Base-by-base conservation (phyloP, 2,329 filamentous ascomycete genomes). In the Colletotrichum tropicicola region DNA sequence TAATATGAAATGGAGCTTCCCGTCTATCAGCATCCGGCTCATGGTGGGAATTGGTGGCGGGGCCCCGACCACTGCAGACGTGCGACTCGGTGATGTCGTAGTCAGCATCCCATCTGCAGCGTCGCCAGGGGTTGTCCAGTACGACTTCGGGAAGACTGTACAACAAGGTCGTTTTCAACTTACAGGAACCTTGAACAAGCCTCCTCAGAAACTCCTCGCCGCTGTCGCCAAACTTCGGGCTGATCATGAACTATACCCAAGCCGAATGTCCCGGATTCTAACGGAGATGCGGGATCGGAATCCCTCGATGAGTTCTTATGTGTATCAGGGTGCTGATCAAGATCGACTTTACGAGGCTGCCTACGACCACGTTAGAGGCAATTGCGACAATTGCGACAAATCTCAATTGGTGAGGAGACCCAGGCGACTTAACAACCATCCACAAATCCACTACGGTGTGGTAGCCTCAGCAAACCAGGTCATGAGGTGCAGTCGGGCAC, bases 21-120 rank as follows among this genome's bases (percentile, higher is more conserved):
- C 61, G 1, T 54, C 21, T 0, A 56, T 70, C 3, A 37, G 10
- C 0, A 32, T 68, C 8, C 35, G 64, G 6, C 44, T 72, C 9
- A 69, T 74, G 52, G 73, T 76, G 12, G 73, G 74, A 1, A 73
- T 75, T 1, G 74, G 73, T 3, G 73, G 73, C 8, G 73, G 72
- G 32, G 69, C 10, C 1, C 57, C 58, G 9, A 17, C 6, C 21
- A 65, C 71, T 10, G 53, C 75, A 13, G 77, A 81, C 25, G 72
- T 81, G 1, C 73, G 77, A 5, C 67, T 68, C 0, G 67, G 62
- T 12, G 67, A 70, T 7, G 37, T 68, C 10, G 62, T 70, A 5
- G 27, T 65, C 44, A 47, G 71, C 56, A 27, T 55, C 4, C 68
- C 68, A 0, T 43, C 23, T 1, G 19, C 13, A 3, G 5, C 53